phyloP scores from a whole-genome alignment of 1,284 basidiomycete genomes.

The Sporisorium sorghi region DNA sequence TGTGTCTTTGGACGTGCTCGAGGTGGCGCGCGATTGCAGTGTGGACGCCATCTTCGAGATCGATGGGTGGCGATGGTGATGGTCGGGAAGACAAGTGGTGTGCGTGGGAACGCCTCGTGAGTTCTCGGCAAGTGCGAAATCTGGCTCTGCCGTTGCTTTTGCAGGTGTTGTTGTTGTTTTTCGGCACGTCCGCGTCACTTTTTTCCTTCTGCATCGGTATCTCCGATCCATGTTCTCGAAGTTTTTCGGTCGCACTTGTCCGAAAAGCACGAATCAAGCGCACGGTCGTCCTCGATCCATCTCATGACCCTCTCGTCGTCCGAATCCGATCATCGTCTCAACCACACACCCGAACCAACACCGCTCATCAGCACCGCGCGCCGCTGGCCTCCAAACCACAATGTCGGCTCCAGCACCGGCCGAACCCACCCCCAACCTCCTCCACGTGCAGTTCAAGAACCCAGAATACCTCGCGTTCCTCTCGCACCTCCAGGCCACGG shows the following conservation, averaged over 20 bases:
- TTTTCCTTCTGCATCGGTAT: constrained; percentile 1
- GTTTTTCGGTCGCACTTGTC: constrained; percentile 2
- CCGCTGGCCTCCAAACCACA: too few relatives aligned
- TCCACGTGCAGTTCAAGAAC: constrained; percentile 63
- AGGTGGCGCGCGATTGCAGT: constrained; percentile 15
- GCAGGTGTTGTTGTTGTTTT: constrained; percentile 14
- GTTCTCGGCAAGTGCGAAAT: constrained; percentile 6
- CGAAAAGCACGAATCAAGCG: constrained; percentile 8
- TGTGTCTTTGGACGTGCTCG: background rate
- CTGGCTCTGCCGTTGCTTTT: background rate
- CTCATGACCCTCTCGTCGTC: too few relatives aligned
- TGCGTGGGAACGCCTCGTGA: too few relatives aligned
- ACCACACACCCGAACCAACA: background rate
- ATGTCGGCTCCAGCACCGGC: constrained; percentile 15
- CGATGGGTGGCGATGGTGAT: background rate
- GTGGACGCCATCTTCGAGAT: constrained; percentile 3
- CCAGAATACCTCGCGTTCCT: constrained; percentile 61
- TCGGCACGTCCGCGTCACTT: constrained; percentile 34
- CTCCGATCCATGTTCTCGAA: constrained; percentile 6
- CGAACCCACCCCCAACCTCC: constrained; percentile 41
- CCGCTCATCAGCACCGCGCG: too few relatives aligned
- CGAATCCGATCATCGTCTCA: background rate
- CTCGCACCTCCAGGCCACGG: constrained; percentile 38
- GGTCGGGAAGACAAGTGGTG: background rate
- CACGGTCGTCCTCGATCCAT: constrained; percentile 23